Conservation (phyloP, 2,329 filamentous ascomycete species). For the Aspergillus sp. region DNA sequence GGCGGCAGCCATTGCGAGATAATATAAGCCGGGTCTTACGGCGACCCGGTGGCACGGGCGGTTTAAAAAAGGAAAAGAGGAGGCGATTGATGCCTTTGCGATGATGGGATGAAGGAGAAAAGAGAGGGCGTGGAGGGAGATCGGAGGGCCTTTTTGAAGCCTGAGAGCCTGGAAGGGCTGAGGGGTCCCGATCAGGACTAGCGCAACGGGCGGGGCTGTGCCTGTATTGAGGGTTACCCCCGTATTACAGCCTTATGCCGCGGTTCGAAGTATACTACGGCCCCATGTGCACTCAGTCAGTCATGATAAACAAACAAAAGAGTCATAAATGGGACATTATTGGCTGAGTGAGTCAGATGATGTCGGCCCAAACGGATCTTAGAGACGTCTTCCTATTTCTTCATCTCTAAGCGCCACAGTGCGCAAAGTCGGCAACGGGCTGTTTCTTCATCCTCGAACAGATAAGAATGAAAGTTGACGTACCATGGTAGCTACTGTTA, state of each 20-base stretch:
- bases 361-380: slow-evolving; percentile 15
- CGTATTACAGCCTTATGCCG: neutral
- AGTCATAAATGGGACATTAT: neutral
- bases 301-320: neutral
- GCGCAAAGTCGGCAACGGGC: slow-evolving; percentile 16
- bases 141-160: slow-evolving; percentile 1
- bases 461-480: neutral
- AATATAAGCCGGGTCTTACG: slow-evolving; percentile 15
- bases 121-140: neutral
- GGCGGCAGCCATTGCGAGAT: slow-evolving; percentile 18
- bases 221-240: neutral
- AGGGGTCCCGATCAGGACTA: neutral
- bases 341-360: slow-evolving; percentile 13
- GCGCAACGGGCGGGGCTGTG: neutral
- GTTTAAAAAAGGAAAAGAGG: neutral
- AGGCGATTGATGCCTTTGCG: neutral
- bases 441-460: slow-evolving; percentile 14
- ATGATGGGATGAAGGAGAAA: neutral
- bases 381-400: slow-evolving; percentile 16
- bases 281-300: neutral
- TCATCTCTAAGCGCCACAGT: slow-evolving; percentile 19
- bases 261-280: neutral
- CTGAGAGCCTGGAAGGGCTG: neutral
- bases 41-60: slow-evolving; percentile 14
- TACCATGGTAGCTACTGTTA: neutral